Conservation (phyloP, 805 yeast species). For the Kazachstania bromeliacearum region DNA sequence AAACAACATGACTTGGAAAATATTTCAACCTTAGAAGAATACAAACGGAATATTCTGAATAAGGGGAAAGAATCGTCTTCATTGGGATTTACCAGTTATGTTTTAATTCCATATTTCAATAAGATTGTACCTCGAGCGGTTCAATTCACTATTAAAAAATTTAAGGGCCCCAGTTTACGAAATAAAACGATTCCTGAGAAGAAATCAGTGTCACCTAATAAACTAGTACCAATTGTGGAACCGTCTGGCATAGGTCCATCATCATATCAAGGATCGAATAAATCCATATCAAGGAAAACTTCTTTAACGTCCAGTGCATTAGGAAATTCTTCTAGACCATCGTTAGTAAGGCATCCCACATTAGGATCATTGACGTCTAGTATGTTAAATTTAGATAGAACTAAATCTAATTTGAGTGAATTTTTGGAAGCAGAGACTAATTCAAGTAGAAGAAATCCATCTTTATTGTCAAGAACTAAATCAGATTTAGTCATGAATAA, state of each 20-base stretch:
- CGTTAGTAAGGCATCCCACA: slow-evolving; percentile 2
- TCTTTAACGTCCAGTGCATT: not conserved
- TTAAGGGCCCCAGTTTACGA: slow-evolving; percentile 39
- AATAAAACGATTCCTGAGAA: slow-evolving; percentile 8
- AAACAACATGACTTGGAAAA: slow-evolving; percentile 10
- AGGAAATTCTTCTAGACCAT: slow-evolving; percentile 1
- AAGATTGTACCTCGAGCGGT: slow-evolving; percentile 40
- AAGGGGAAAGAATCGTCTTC: slow-evolving; percentile 32
- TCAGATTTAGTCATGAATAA: slow-evolving; percentile 24
- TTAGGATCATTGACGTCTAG: slow-evolving; percentile 5
- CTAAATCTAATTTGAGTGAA: slow-evolving; percentile 21
- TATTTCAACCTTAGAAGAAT: slow-evolving; percentile 13
- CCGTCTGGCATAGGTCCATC: not conserved
- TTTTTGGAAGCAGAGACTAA: slow-evolving; percentile 17
- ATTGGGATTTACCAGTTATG: slow-evolving; percentile 41
- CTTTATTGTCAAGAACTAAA: slow-evolving; percentile 18
- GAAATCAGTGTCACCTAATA: not conserved
- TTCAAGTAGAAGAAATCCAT: slow-evolving; percentile 9
- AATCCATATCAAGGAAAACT: not conserved
- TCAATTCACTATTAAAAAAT: slow-evolving; percentile 36
- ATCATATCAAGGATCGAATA: not conserved
- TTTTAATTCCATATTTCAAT: slow-evolving; percentile 45
- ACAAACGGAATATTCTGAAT: slow-evolving; percentile 18
- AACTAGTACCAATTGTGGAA: not conserved
- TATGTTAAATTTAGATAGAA: slow-evolving; percentile 7